These are phyloP conservation scores for Malbranchea zuffiana DNA, from an alignment of 2,329 filamentous ascomycete genomes.

Conservation along the genomic window DNA sequence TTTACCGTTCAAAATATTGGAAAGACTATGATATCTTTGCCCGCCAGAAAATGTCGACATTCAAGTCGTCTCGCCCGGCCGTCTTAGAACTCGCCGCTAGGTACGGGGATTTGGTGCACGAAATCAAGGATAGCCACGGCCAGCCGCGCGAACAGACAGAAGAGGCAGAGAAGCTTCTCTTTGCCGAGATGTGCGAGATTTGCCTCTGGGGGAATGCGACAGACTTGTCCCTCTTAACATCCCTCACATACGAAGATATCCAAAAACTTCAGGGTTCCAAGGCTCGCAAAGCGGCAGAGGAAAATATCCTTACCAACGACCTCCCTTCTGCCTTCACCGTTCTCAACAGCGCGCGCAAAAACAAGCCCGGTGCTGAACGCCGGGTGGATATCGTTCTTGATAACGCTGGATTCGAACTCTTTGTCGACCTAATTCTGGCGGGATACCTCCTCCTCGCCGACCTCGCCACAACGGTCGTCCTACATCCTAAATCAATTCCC, in stretches of 20 bases:
- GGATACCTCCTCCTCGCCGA: slow-evolving; percentile 78
- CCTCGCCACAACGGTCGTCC: slow-evolving; percentile 73
- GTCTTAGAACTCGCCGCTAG: slow-evolving; percentile 70
- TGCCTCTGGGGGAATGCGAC: slow-evolving; percentile 97
- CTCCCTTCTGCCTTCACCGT: slow-evolving; percentile 59
- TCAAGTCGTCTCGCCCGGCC: slow-evolving; percentile 79
- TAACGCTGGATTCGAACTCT: slow-evolving; percentile 95
- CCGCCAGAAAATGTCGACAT: slow-evolving; percentile 81
- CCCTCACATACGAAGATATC: slow-evolving; percentile 86
- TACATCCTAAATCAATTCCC: slow-evolving; percentile 89
- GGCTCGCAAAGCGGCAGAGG: slow-evolving; percentile 73
- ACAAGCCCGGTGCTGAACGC: slow-evolving; percentile 52
- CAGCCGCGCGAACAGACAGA: slow-evolving; percentile 39
- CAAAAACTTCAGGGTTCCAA: slow-evolving; percentile 88
- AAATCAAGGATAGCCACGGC: slow-evolving; percentile 47
- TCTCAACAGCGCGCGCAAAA: slow-evolving; percentile 53
- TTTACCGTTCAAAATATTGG: slow-evolving; percentile 70
- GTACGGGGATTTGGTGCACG: slow-evolving; percentile 61
- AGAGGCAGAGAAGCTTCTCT: slow-evolving; percentile 65
- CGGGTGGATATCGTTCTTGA: slow-evolving; percentile 91
- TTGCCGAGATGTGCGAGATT: slow-evolving; percentile 89
- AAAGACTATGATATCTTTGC: slow-evolving; percentile 81
- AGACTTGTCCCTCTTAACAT: slow-evolving; percentile 81
- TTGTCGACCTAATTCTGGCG: slow-evolving; percentile 83
- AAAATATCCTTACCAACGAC: slow-evolving; percentile 88